Base-by-base conservation (phyloP, 129 eudicot genomes). In the Solidago caesia region DNA sequence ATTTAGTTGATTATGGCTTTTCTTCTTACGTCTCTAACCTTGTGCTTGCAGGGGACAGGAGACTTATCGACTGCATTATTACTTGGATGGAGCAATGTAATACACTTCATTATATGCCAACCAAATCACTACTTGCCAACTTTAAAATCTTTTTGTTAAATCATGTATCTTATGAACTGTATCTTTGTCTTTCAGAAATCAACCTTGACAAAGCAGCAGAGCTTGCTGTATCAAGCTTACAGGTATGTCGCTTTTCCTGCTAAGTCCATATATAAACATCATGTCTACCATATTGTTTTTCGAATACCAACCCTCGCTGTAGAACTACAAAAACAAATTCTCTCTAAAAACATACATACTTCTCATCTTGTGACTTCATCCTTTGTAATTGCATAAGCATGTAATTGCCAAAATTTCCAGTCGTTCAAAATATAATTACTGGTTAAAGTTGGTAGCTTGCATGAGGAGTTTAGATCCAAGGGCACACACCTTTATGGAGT, bases 51-150 rank as follows among this genome's bases (percentile, higher is more conserved):
- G 98, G 98, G 98, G 79, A 94, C 98, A 21, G 98, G 98, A 77
- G 98, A 94, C 84, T 81, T 94, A 53, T 90, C 62, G 80, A 88
- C 98, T 78, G 97, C 98, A 27, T 82, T 94, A 49, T 79, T 94
- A 83, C 98, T 94, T 78, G 98, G 98, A 72, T 94, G 98, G 98
- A 94, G 98, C 89, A 94, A 88, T 78, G 98, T 94, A 91, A 83
- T 69, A 57, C 61, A 67, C 13, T 66, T 79, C 25, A 29, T 42
- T 74, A 64, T 59, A 26, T 52, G 55, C 41, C 41, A 33, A 15
- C 49, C 48, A 70, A 27, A 55, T 70, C 42, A 21, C 21, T n/a
- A 7, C 67, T 26, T 33, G 12, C 43, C 71, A 45, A 47, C 60
- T 15, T 51, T 48, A n/a, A n/a, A 15, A 69, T 67, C 6, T n/a